Percentiles rank a stretch among this genome's conserved stretches.
Conservation (phyloP, 768 basidiomycete genomes). For the Imleria badia region DNA sequence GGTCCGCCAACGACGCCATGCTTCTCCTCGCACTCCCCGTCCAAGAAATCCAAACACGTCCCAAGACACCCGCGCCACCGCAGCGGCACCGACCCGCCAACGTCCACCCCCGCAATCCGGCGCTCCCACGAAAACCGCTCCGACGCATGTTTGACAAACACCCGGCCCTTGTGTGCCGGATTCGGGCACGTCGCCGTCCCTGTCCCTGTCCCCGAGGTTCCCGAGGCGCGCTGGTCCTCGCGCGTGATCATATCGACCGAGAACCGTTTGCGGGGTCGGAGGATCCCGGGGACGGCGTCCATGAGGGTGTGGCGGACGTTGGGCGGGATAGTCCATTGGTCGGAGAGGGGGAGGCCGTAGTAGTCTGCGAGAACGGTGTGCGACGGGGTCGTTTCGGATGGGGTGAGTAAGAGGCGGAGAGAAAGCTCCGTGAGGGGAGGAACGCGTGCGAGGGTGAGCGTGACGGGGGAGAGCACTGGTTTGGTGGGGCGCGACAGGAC, state of each 20-base stretch:
- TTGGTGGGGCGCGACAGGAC: background rate
- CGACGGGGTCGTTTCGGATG: conserved; percentile 7
- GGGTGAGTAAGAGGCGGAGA: conserved; percentile 37
- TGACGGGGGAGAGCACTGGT: conserved; percentile 21
- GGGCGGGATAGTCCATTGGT: conserved; percentile 27
- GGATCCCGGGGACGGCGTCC: conserved; percentile 29
- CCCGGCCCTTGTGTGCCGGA: conserved; percentile 30
- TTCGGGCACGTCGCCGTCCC: conserved; percentile 44
- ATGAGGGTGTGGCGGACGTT: conserved; percentile 26
- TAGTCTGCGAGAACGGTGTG: conserved; percentile 21
- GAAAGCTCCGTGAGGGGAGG: conserved; percentile 39
- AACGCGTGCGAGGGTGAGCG: conserved; percentile 17
- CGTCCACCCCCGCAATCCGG: conserved; percentile 47
- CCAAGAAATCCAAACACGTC: conserved; percentile 65
- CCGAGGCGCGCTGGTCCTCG: background rate
- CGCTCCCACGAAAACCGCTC: conserved; percentile 68
- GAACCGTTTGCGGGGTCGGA: conserved; percentile 25
- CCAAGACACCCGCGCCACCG: conserved; percentile 67
- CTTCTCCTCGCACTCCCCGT: conserved; percentile 3
- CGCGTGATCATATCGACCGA: conserved; percentile 6
- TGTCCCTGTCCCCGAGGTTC: background rate
- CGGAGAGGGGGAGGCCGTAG: conserved; percentile 33
- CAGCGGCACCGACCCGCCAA: conserved; percentile 57
- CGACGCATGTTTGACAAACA: conserved; percentile 59
- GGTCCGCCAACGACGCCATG: background rate